Evolutionary conservation across 129 eudicot genomes (phyloP), one percentile per base, ranked within the genome.

Genomic region (Pulicaria dysenterica): DNA sequence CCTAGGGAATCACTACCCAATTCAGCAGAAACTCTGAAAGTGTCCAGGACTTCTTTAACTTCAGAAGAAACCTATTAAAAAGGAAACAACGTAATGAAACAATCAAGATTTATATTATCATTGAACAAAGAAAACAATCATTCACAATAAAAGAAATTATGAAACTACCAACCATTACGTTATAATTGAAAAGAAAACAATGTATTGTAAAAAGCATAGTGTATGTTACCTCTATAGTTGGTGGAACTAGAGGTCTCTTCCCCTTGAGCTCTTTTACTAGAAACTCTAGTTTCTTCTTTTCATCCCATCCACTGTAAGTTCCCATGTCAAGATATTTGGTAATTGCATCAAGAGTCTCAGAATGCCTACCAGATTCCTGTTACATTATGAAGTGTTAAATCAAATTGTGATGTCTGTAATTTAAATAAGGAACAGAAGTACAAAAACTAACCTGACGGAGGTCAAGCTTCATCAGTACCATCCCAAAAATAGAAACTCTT

Each of bases 391-490:
- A 54, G 40, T 31, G 24, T 79, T 60, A 86, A 67, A 60, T 14
- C 38, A 34, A 31, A 49, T 50, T 40, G 57, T 58, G 54, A 50
- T 50, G 38, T 76, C 73, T 34, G 16, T 19, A 69, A 66, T 39
- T 46, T 68, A 56, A 39, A 64, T 37, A 46, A 10, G 38, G 37
- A 6, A 74, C 17, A 53, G 34, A 77, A 24, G 31, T 24, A 24
- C 31, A 24, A 24, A 24, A 24, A 73, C 79, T 41, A 77, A 92
- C 98, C 98, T 93, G 98, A 54, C 98, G 96, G 68, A 93, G 84
- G 79, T 93, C 98, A 58, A 93, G 96, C 79, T 93, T 93, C 96
- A 93, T 89, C 36, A 93, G 81, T 68, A 87, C 91, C 96, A 89
- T 89, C 64, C 98, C 98, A 74, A 93, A 93, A 51, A 90, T 86